Evolutionary conservation across 139 green algal species (phyloP), one percentile per base, ranked within the genome.

Genomic region (Chlorella sorokiniana): DNA sequence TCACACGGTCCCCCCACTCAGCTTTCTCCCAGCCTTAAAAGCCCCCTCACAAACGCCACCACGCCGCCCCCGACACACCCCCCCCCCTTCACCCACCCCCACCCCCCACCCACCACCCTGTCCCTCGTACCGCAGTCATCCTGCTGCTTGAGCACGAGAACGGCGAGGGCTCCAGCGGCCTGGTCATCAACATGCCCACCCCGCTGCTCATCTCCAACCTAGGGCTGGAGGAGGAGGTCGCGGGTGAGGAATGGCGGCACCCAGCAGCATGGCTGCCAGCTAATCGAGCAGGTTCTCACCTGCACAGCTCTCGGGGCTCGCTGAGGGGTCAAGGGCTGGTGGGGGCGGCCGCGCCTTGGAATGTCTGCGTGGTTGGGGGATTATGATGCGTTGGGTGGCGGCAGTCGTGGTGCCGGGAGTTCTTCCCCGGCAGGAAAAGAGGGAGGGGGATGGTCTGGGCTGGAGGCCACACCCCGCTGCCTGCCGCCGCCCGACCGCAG

Each of bases 181-280:
- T 88, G 33, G 56, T 88, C 7, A 54, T 88, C 42, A 88, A 89
- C 69, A 77, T 64, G 35, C 69, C 85, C 59, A 86, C 85, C 25
- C 83, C 54, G 16, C 69, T 84, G 22, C 56, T 64, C 40, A 78
- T 88, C 37, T 38, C 35, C 48, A 59, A 82, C 25, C 29, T 88
- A 38, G 83, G 82, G 0, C 44, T 88, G 40, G 82, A 88, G 40
- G 82, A 83, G 38, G 65, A 77, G 37, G 75, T 88, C 7, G 67
- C 83, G 9, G 59, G 67, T 75, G 61, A 22, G 35, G 37, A 31
- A 5, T 35, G 29, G 27, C 0, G 6, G 3, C 11, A 44, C 4
- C 64, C 31, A 14, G 63, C 4, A 27, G 63, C 25, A 33, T 38
- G 27, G 52, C 27, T 20, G 52, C 22, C 6, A 23, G 52, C 52